Percentiles rank a stretch among this genome's conserved stretches.
Conservation (phyloP, 805 yeast species). For the Nakazawaea molendinolei region DNA sequence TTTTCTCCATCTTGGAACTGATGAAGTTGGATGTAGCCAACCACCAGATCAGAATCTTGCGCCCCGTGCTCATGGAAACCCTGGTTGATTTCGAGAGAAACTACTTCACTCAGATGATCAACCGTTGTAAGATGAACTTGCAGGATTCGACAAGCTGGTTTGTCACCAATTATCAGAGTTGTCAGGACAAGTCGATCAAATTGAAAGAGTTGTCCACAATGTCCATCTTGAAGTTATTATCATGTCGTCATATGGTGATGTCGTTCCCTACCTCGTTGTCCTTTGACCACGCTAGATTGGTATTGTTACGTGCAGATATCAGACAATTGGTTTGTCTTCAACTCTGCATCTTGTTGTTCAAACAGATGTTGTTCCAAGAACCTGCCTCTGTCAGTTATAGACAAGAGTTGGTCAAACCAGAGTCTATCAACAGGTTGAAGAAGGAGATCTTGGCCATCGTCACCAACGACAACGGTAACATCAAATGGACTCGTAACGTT, state of each 20-base stretch:
- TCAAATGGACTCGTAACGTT: constrained; percentile 85
- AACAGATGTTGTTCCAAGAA: constrained; percentile 47
- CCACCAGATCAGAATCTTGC: constrained; percentile 79
- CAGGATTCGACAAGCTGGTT: constrained; percentile 65
- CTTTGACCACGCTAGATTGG: constrained; percentile 77
- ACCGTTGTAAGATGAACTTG: constrained; percentile 53
- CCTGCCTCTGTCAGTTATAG: constrained; percentile 26
- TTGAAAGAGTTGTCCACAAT: constrained; percentile 36
- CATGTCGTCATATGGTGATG: constrained; percentile 74
- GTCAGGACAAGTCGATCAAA: constrained; percentile 13
- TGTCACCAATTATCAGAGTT: constrained; percentile 24
- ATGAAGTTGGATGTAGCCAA: constrained; percentile 95
- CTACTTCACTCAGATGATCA: constrained; percentile 53
- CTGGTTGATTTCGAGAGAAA: constrained; percentile 87
- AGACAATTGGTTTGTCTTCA: constrained; percentile 78
- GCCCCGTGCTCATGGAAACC: constrained; percentile 80
- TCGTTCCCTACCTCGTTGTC: constrained; percentile 81
- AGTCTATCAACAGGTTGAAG: constrained; percentile 43
- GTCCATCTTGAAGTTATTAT: constrained; percentile 55
- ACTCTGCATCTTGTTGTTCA: constrained; percentile 64
- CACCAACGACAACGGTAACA: constrained; percentile 78
- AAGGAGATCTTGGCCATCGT: constrained; percentile 72
- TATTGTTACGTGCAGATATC: constrained; percentile 75
- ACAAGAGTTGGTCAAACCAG: constrained; percentile 27
- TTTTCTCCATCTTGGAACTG: constrained; percentile 81